Conservation (phyloP, 2,329 filamentous ascomycete species). For the Zasmidium citrigriseum region DNA sequence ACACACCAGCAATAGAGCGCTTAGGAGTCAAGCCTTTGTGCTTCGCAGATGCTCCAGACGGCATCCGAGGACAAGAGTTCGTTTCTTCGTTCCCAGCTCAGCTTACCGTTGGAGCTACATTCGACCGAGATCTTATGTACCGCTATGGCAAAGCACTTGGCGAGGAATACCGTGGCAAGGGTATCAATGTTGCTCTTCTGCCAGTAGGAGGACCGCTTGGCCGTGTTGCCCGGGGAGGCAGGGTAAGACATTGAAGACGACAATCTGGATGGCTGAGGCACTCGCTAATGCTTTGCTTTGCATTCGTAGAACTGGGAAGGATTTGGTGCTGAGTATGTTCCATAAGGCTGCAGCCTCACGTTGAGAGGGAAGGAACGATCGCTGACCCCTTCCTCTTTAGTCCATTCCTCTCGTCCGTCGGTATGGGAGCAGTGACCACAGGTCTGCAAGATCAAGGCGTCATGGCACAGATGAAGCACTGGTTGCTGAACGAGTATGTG, state of each 20-base stretch:
- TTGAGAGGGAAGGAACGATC: neutral
- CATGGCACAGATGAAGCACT: constrained; percentile 52
- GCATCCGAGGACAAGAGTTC: constrained; percentile 71
- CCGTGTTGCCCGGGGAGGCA: constrained; percentile 27
- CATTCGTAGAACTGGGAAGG: constrained; percentile 58
- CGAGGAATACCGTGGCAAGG: constrained; percentile 36
- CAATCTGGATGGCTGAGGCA: no score
- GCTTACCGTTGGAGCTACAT: constrained; percentile 58
- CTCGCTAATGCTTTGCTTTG: no score
- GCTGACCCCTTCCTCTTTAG: neutral
- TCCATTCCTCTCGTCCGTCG: constrained; percentile 60
- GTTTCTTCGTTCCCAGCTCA: constrained; percentile 77
- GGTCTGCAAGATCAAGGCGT: constrained; percentile 49
- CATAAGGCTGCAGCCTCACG: neutral
- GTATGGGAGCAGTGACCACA: constrained; percentile 52
- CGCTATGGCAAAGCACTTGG: constrained; percentile 56
- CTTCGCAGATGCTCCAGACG: constrained; percentile 39
- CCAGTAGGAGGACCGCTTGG: constrained; percentile 65
- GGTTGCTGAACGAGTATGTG: constrained; percentile 31
- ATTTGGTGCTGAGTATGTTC: constrained; percentile 60
- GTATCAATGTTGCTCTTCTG: constrained; percentile 52
- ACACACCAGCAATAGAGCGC: constrained; percentile 69
- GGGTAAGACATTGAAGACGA: no score
- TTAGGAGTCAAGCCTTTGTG: constrained; percentile 66
- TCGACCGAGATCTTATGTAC: constrained; percentile 58